Evolutionary conservation across 2,329 filamentous ascomycete genomes (phyloP).

Genomic region (Calonectria pseudoturangicola): DNA sequence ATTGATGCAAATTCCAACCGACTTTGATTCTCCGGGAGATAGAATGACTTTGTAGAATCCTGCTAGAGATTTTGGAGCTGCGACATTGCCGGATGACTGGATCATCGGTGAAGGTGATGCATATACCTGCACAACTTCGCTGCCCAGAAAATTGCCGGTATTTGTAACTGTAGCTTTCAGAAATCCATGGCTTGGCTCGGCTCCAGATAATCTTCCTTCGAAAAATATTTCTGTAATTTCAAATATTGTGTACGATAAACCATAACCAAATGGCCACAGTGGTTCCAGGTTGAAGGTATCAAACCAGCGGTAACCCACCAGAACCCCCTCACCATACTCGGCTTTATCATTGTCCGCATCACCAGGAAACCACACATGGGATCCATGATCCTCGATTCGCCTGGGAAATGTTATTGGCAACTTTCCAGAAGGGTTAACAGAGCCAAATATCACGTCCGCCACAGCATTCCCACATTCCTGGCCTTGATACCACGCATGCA

Average conservation of each 20-base stretch:
- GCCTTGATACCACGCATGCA: conserved; percentile 24
- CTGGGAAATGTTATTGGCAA: conserved; percentile 14
- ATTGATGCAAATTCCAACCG: background rate
- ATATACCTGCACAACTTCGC: conserved; percentile 3
- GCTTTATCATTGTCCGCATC: conserved; percentile 18
- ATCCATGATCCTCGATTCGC: conserved; percentile 9
- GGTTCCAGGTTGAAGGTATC: conserved; percentile 1
- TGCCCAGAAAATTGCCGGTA: background rate
- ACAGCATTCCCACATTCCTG: conserved; percentile 23
- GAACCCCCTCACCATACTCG: conserved; percentile 18
- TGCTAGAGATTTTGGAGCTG: background rate
- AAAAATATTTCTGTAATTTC: background rate
- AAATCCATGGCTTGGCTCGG: background rate
- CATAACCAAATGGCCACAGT: conserved; percentile 20
- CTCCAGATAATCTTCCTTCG: background rate
- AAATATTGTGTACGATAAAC: conserved; percentile 18
- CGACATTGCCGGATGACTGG: background rate
- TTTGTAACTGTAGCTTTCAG: conserved; percentile 1
- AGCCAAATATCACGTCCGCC: conserved; percentile 11
- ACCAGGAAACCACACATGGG: conserved; percentile 10
- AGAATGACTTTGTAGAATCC: background rate
- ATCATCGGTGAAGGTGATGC: background rate
- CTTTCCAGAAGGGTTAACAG: background rate
- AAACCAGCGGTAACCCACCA: conserved; percentile 28
- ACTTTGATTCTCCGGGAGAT: background rate